A percentile compares a stretch with the other conserved stretches of the same genome.
phyloP scores from a whole-genome alignment of 768 basidiomycete species.

The Daedalea quercina region DNA sequence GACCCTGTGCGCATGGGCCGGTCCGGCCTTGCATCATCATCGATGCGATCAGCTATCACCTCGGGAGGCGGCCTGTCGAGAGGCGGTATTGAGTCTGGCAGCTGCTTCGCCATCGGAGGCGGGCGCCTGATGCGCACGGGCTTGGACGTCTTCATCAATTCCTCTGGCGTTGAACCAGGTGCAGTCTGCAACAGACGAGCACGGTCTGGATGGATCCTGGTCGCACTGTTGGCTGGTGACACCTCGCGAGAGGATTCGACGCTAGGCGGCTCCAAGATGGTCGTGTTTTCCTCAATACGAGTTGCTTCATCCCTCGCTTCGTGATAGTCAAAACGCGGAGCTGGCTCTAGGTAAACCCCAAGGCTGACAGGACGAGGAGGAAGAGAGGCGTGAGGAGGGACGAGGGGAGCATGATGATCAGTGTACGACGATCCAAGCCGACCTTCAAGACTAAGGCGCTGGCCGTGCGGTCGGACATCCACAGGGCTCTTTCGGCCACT shows the following conservation, averaged over 20 bases:
- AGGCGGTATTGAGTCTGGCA: neutral
- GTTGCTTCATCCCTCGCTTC: neutral
- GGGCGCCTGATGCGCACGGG: slow-evolving; percentile 5
- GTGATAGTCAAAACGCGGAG: neutral
- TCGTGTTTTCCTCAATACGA: neutral
- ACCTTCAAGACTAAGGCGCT: slow-evolving; percentile 1
- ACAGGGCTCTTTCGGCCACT: neutral
- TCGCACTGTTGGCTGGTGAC: neutral
- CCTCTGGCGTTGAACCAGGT: neutral
- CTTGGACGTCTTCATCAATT: neutral
- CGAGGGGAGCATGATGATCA: neutral
- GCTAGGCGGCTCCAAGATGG: neutral
- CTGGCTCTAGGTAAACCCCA: neutral
- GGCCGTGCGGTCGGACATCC: slow-evolving; percentile 1
- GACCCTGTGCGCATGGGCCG: slow-evolving; percentile 21
- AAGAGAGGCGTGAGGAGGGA: neutral
- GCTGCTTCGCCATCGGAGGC: neutral
- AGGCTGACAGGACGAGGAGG: neutral
- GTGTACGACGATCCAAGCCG: neutral
- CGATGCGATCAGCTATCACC: neutral
- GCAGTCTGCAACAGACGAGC: slow-evolving; percentile 2
- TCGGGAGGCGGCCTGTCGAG: neutral
- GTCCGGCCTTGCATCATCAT: slow-evolving; percentile 3
- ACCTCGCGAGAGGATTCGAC: neutral
- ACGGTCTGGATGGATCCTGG: slow-evolving; percentile 15